These are phyloP conservation scores for Alternaria conjuncta DNA, from an alignment of 2,329 filamentous ascomycete genomes.

Conservation along the genomic window DNA sequence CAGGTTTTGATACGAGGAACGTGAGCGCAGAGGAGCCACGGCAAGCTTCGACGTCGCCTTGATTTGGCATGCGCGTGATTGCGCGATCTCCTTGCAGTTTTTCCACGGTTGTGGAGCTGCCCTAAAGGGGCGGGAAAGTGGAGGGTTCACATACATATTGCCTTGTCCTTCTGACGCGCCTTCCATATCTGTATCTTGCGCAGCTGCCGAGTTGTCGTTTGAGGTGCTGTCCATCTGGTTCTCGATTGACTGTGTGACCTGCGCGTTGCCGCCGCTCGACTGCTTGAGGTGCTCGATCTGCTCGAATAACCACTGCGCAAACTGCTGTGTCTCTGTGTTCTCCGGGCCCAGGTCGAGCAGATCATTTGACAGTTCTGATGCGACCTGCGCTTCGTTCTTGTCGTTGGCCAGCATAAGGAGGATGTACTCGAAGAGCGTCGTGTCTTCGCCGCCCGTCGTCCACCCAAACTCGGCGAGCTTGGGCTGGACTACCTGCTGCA, in stretches of 20 bases:
- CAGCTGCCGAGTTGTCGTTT: conserved; percentile 43
- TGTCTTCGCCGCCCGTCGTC: conserved; percentile 80
- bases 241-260: conserved; percentile 22
- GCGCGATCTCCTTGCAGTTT: background rate
- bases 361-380: conserved; percentile 84
- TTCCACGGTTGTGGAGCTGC: background rate
- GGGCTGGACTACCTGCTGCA: conserved; percentile 82
- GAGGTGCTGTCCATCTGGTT: conserved; percentile 32
- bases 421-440: conserved; percentile 92
- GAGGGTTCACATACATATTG: conserved; percentile 49
- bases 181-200: conserved; percentile 74
- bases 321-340: conserved; percentile 80
- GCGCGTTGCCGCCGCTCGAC: conserved; percentile 56
- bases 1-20: background rate
- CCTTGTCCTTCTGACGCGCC: conserved; percentile 57
- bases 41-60: background rate
- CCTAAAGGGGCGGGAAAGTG: background rate
- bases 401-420: conserved; percentile 96
- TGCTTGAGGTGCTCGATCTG: conserved; percentile 76
- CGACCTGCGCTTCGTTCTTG: conserved; percentile 89
- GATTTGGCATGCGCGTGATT: background rate
- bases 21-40: background rate
- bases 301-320: conserved; percentile 92
- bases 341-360: conserved; percentile 82
- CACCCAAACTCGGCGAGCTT: conserved; percentile 94